Evolutionary conservation across 805 yeast genomes (phyloP).

Genomic region (Yarrowia osloensis): DNA sequence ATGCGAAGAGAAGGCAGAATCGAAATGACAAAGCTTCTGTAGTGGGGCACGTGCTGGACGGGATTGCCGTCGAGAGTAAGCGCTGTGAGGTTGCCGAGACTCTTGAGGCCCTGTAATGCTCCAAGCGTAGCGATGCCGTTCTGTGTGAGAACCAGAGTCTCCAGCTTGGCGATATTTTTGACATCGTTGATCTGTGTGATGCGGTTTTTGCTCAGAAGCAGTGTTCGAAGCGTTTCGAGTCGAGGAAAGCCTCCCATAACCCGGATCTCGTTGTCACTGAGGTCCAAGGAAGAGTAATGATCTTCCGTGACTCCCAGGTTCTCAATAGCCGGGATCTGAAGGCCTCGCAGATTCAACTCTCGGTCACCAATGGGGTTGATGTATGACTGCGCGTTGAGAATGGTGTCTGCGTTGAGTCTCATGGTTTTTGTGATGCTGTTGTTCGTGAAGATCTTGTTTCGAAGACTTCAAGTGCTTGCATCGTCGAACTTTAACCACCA

Average conservation of each 20-base stretch:
- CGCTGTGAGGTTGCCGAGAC: constrained; percentile 49
- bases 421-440: constrained; percentile 40
- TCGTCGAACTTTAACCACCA: neutral
- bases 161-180: constrained; percentile 51
- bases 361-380: constrained; percentile 49
- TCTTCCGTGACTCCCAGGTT: constrained; percentile 48
- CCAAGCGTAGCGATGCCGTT: constrained; percentile 53
- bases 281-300: constrained; percentile 60
- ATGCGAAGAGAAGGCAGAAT: constrained; percentile 61
- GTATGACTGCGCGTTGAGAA: constrained; percentile 55
- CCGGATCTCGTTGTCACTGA: constrained; percentile 72
- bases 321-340: constrained; percentile 49
- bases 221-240: constrained; percentile 49
- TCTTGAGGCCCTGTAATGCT: constrained; percentile 47
- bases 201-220: constrained; percentile 66
- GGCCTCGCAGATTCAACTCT: constrained; percentile 47
- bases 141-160: constrained; percentile 53
- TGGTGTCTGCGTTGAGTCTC: constrained; percentile 57
- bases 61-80: constrained; percentile 63
- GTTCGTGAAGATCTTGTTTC: constrained; percentile 7
- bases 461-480: constrained; percentile 9
- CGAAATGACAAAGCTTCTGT: constrained; percentile 63
- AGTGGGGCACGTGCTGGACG: constrained; percentile 52
- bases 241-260: constrained; percentile 55
- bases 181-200: constrained; percentile 48